A percentile compares a stretch with the other conserved stretches of the same genome.
These are phyloP conservation scores for Lipomyces chichibuensis DNA, from an alignment of 805 yeast species.

Conservation along the genomic window DNA sequence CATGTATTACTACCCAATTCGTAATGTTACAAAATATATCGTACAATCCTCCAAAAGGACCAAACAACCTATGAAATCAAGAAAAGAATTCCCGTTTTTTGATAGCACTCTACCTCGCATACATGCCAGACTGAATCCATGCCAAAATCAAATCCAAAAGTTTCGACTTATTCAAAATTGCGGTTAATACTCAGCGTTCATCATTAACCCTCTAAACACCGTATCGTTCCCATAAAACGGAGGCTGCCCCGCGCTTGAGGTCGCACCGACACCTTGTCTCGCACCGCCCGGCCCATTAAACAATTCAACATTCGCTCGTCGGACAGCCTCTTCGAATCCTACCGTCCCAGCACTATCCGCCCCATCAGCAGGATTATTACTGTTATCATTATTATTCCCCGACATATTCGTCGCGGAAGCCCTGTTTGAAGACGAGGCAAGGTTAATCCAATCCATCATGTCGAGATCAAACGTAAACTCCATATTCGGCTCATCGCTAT, in stretches of 20 bases:
- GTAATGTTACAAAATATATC: too few species aligned
- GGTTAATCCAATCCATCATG: conserved; percentile 36
- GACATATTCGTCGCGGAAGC: background rate
- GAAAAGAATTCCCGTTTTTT: background rate
- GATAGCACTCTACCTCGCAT: background rate
- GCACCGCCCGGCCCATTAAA: conserved; percentile 35
- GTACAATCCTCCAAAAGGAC: too few species aligned
- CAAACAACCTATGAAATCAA: background rate
- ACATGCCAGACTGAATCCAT: background rate
- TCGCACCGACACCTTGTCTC: conserved; percentile 24
- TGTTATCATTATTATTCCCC: conserved; percentile 3
- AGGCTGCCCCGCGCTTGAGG: conserved; percentile 1
- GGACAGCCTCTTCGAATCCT: conserved; percentile 27
- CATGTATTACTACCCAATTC: too few species aligned
- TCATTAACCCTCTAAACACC: conserved; percentile 34
- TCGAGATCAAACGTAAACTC: conserved; percentile 33
- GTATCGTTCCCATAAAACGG: conserved; percentile 25
- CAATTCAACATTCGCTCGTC: conserved; percentile 29
- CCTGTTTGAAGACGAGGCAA: conserved; percentile 24
- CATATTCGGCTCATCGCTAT: conserved; percentile 19
- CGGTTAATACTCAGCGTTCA: conserved; percentile 33
- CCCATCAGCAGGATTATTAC: conserved; percentile 9
- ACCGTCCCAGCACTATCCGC: conserved; percentile 1
- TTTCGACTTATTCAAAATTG: background rate
- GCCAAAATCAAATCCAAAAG: background rate